A percentile compares a stretch with the other conserved stretches of the same genome.
Evolutionary conservation across 371 early-diverging fungal genomes (phyloP).

Genomic region (Blakeslea trispora): DNA sequence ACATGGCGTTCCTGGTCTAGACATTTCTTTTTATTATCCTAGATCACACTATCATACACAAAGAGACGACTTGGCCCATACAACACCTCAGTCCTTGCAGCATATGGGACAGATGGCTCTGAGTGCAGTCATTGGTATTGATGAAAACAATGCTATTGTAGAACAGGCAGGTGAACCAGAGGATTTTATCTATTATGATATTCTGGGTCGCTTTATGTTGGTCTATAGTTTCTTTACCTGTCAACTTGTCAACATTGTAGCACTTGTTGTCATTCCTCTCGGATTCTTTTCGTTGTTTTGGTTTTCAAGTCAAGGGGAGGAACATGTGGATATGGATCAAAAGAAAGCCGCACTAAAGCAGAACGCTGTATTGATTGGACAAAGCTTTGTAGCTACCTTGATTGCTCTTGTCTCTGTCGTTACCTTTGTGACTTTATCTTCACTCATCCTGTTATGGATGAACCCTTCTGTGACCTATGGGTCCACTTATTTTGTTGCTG

Average conservation of each 20-base stretch:
- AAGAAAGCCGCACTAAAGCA: slow-evolving; percentile 6
- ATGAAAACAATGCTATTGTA: slow-evolving; percentile 14
- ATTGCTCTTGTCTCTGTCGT: slow-evolving; percentile 17
- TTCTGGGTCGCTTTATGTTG: slow-evolving; percentile 51
- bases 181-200: slow-evolving; percentile 50
- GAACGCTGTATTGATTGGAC: background rate
- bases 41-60: slow-evolving; percentile 70
- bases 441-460: slow-evolving; percentile 13
- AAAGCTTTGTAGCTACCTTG: slow-evolving; percentile 19
- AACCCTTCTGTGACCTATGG: slow-evolving; percentile 41
- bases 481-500: slow-evolving; percentile 14
- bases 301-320: background rate
- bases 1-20: slow-evolving; percentile 66
- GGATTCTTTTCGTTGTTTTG: slow-evolving; percentile 16
- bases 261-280: slow-evolving; percentile 37
- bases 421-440: slow-evolving; percentile 13
- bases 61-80: slow-evolving; percentile 48
- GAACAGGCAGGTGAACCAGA: slow-evolving; percentile 21
- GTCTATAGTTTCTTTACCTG: slow-evolving; percentile 48
- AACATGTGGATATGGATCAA: slow-evolving; percentile 2
- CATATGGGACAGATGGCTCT: slow-evolving; percentile 65
- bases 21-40: slow-evolving; percentile 64
- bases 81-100: slow-evolving; percentile 32
- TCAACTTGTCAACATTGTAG: slow-evolving; percentile 39
- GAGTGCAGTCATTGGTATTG: slow-evolving; percentile 38